These are phyloP conservation scores for Beta lomatogona DNA, from an alignment of 179 eudicot species.

Conservation along the genomic window DNA sequence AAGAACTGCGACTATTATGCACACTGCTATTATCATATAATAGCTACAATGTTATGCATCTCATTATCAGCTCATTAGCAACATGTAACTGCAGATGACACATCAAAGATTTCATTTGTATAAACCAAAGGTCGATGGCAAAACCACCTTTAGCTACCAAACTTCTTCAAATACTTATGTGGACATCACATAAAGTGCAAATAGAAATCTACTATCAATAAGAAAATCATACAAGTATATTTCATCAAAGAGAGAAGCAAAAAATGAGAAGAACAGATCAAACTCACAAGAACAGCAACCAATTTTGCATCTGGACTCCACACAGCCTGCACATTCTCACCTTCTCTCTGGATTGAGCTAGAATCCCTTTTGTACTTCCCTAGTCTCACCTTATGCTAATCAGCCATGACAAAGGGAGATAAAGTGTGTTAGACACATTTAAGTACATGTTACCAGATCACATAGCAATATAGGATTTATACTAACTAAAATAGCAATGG, in stretches of 20 bases:
- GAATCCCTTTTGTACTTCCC: constrained; percentile 80
- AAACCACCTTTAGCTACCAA: not conserved
- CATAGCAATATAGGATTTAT: too few relatives aligned
- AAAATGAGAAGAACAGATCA: constrained; percentile 21
- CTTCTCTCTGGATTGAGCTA: constrained; percentile 72
- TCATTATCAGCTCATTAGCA: too few relatives aligned
- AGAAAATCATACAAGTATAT: not conserved
- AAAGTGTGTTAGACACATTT: not conserved
- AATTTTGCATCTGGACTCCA: constrained; percentile 92
- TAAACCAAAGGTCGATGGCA: not conserved
- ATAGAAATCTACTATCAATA: not conserved
- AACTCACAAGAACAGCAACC: constrained; percentile 86
- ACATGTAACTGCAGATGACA: too few relatives aligned
- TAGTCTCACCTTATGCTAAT: constrained; percentile 86
- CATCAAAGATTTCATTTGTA: not conserved
- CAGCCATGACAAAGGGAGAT: constrained; percentile 22
- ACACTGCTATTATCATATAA: too few relatives aligned
- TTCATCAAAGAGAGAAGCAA: not conserved
- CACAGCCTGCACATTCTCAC: constrained; percentile 85
- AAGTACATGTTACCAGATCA: not conserved
- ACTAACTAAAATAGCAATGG: not conserved
- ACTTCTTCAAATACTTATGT: not conserved
- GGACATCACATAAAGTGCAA: not conserved
- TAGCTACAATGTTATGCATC: too few relatives aligned
- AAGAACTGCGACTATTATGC: too few relatives aligned